Percentiles rank a stretch among this genome's conserved stretches.
phyloP scores from a whole-genome alignment of 1,139 yeast species.

The Suhomyces anneliseae region DNA sequence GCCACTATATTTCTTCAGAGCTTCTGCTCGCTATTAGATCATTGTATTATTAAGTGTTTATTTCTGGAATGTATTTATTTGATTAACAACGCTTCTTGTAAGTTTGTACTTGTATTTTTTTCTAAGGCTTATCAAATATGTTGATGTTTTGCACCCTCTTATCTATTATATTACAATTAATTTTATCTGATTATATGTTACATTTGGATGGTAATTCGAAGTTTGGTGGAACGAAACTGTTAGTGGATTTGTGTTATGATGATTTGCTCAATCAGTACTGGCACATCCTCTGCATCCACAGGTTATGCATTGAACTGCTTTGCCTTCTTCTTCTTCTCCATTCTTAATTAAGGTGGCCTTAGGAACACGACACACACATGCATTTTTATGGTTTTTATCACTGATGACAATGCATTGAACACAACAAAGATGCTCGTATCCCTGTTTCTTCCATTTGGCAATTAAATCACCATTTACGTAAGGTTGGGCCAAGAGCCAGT shows the following conservation, averaged over 20 bases:
- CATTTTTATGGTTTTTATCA: conserved; percentile 62
- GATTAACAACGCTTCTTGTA: no score
- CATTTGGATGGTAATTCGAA: no score
- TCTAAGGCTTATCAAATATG: neutral
- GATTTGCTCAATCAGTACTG: conserved; percentile 56
- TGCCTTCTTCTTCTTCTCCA: conserved; percentile 35
- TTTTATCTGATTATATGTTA: no score
- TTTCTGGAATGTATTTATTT: conserved; percentile 1
- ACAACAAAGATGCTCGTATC: conserved; percentile 87
- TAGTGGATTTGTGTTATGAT: neutral
- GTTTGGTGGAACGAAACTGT: neutral
- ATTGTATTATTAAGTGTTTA: conserved; percentile 9
- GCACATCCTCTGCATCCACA: conserved; percentile 94
- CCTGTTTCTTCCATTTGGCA: conserved; percentile 90
- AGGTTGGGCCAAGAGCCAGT: conserved; percentile 69
- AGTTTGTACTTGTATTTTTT: no score
- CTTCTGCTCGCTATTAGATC: neutral
- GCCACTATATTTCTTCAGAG: neutral
- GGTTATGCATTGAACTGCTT: conserved; percentile 63
- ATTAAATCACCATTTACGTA: conserved; percentile 70
- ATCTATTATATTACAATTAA: no score
- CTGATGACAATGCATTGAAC: conserved; percentile 70
- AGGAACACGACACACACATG: conserved; percentile 89
- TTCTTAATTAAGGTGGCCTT: conserved; percentile 40
- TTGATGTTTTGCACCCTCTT: no score